Conservation (phyloP, 2,329 filamentous ascomycete species). For the Exophiala sp. region DNA sequence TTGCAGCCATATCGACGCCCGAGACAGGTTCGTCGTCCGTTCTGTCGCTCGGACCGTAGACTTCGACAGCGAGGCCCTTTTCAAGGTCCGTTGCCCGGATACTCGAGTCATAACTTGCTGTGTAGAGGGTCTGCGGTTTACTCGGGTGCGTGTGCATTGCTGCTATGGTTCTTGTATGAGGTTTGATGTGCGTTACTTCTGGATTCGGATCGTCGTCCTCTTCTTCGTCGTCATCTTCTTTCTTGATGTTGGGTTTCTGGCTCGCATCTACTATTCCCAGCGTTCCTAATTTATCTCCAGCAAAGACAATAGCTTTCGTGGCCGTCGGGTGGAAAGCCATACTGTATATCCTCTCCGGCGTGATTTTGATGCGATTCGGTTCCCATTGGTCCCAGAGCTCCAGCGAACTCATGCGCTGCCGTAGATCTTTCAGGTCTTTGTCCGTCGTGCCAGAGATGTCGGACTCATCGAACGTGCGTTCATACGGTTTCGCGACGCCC, state of each 20-base stretch:
- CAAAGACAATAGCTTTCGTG: conserved; percentile 84
- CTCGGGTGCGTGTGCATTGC: conserved; percentile 73
- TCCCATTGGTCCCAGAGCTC: conserved; percentile 79
- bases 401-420: conserved; percentile 73
- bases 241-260: conserved; percentile 52
- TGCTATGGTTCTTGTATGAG: conserved; percentile 83
- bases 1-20: conserved; percentile 71
- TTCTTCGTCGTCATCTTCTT: conserved; percentile 46
- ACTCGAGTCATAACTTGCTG: conserved; percentile 87
- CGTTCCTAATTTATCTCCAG: conserved; percentile 88
- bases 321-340: conserved; percentile 83
- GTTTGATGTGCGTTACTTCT: conserved; percentile 83
- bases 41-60: conserved; percentile 70
- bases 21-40: conserved; percentile 76
- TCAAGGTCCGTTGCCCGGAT: conserved; percentile 82
- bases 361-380: conserved; percentile 88
- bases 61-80: conserved; percentile 73
- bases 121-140: conserved; percentile 72
- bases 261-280: conserved; percentile 89
- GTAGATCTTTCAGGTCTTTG: conserved; percentile 67
- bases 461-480: conserved; percentile 80
- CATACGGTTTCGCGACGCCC: conserved; percentile 71
- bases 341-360: conserved; percentile 80
- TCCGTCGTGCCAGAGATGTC: conserved; percentile 77
- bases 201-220: conserved; percentile 70